phyloP scores from a whole-genome alignment of 371 early-diverging fungal species.

The Agmasoma carcini region DNA sequence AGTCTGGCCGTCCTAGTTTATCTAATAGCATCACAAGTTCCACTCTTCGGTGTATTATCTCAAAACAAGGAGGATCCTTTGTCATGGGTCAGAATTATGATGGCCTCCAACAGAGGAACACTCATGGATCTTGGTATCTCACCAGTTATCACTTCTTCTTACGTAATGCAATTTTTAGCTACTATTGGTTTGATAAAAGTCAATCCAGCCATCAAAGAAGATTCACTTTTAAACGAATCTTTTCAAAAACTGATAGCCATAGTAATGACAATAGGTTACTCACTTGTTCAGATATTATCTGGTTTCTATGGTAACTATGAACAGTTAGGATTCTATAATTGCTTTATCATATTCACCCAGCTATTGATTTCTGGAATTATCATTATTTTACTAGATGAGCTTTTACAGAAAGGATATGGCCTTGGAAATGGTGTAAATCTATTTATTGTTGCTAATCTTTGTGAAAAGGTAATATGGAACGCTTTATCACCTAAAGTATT shows the following conservation, averaged over 20 bases:
- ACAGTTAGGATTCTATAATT: constrained; percentile 76
- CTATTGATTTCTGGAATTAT: constrained; percentile 84
- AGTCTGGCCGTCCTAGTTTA: constrained; percentile 87
- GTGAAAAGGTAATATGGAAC: constrained; percentile 97
- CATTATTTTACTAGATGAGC: constrained; percentile 90
- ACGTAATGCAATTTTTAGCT: constrained; percentile 93
- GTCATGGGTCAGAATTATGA: constrained; percentile 95
- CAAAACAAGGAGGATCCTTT: constrained; percentile 68
- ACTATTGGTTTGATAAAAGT: constrained; percentile 86
- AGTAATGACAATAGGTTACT: constrained; percentile 84
- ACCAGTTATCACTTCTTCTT: constrained; percentile 93
- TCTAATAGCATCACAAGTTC: constrained; percentile 94
- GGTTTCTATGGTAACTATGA: constrained; percentile 89
- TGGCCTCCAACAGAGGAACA: constrained; percentile 96
- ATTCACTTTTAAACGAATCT: constrained; percentile 84
- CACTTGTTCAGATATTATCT: constrained; percentile 81
- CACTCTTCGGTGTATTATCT: constrained; percentile 95
- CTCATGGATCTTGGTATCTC: constrained; percentile 98
- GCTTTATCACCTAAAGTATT: constrained; percentile 83
- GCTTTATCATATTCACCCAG: constrained; percentile 78
- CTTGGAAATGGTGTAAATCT: constrained; percentile 96
- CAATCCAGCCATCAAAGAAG: constrained; percentile 88
- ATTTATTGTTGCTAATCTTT: constrained; percentile 97
- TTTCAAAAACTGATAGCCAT: constrained; percentile 70
- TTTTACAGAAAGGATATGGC: constrained; percentile 99